Evolutionary conservation across 2,329 filamentous ascomycete species (phyloP).

Genomic region (Cryphonectria japonica): DNA sequence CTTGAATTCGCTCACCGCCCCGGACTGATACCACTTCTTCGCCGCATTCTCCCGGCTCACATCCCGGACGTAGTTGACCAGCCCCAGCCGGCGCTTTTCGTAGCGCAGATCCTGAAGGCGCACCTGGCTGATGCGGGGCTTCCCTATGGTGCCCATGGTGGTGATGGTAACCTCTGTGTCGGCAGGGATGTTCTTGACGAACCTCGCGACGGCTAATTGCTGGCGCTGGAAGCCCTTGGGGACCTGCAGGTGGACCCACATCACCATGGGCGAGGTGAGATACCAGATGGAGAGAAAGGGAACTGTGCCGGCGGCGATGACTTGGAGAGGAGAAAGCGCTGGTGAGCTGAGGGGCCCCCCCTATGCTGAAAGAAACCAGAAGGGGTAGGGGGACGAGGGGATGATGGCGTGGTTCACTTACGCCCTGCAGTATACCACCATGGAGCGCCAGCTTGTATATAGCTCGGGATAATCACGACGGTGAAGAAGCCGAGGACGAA

Average conservation of each 20-base stretch:
- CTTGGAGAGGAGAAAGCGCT: conserved; percentile 40
- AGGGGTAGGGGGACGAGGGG: background rate
- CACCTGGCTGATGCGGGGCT: conserved; percentile 49
- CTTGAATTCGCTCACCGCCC: conserved; percentile 43
- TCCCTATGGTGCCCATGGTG: conserved; percentile 59
- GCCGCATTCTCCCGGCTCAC: conserved; percentile 35
- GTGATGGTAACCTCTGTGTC: conserved; percentile 53
- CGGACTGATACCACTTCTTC: conserved; percentile 44
- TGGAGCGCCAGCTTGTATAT: conserved; percentile 48
- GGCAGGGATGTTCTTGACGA: conserved; percentile 51
- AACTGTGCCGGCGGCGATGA: conserved; percentile 62
- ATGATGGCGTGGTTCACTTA: conserved; percentile 36
- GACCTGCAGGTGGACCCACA: conserved; percentile 70
- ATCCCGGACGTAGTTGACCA: conserved; percentile 45
- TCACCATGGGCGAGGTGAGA: conserved; percentile 71
- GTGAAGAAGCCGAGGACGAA: conserved; percentile 70
- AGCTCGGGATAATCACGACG: conserved; percentile 65
- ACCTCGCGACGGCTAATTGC: conserved; percentile 57
- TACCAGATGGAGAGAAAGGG: conserved; percentile 69
- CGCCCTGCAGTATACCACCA: conserved; percentile 41
- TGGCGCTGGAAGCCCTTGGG: conserved; percentile 68
- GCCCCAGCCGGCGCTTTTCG: conserved; percentile 39
- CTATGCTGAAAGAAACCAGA: too few species aligned
- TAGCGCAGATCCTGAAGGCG: conserved; percentile 41
- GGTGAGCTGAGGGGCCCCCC: background rate